phyloP scores from a whole-genome alignment of 2,329 filamentous ascomycete genomes.

The Paraconiothyrium brasiliense region DNA sequence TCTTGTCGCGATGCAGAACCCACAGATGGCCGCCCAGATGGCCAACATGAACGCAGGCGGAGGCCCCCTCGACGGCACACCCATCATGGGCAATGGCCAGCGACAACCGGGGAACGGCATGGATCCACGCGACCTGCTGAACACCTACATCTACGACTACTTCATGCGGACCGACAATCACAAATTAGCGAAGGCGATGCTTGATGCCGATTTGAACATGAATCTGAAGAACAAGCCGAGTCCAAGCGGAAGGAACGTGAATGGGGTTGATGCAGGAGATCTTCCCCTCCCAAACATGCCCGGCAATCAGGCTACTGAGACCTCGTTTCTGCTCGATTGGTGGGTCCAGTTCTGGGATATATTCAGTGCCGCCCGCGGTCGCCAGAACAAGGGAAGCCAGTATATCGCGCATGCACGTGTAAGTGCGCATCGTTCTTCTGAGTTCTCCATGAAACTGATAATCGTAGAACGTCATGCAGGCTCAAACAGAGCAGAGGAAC shows the following conservation, averaged over 20 bases:
- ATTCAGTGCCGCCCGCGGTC: constrained; percentile 74
- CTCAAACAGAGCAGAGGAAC: constrained; percentile 72
- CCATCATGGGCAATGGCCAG: constrained; percentile 71
- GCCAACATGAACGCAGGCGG: constrained; percentile 69
- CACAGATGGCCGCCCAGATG: constrained; percentile 70
- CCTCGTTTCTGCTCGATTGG: constrained; percentile 95
- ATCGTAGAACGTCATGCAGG: constrained; percentile 70
- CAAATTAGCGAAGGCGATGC: constrained; percentile 76
- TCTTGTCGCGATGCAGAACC: constrained; percentile 49
- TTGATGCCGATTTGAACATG: constrained; percentile 62
- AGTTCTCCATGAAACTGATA: constrained; percentile 27
- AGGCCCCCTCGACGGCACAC: constrained; percentile 70
- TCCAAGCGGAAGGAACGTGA: constrained; percentile 72
- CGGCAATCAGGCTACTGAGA: constrained; percentile 67
- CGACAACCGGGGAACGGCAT: constrained; percentile 40
- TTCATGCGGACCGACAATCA: constrained; percentile 87
- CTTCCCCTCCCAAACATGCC: constrained; percentile 79
- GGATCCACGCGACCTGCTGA: constrained; percentile 66
- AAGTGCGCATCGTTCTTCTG: constrained; percentile 44
- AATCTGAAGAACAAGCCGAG: constrained; percentile 67
- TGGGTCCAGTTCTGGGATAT: constrained; percentile 98
- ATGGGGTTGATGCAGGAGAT: constrained; percentile 76
- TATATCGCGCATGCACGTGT: constrained; percentile 89
- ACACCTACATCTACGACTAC: constrained; percentile 92
- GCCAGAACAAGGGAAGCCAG: constrained; percentile 63